These are phyloP conservation scores for Pittosporum tobira DNA, from an alignment of 129 eudicot species.

Conservation along the genomic window DNA sequence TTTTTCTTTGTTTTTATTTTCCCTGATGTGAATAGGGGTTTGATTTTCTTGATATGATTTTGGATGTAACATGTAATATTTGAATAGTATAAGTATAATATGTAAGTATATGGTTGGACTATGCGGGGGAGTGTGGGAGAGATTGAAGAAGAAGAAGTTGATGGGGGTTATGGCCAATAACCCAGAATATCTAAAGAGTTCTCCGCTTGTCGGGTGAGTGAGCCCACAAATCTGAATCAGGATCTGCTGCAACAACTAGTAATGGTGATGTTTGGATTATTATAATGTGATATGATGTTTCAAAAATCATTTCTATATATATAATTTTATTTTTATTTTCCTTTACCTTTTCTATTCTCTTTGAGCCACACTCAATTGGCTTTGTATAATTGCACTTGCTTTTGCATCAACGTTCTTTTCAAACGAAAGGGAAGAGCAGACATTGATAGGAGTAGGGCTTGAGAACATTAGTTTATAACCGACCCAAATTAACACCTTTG, in stretches of 20 bases:
- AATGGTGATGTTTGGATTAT: slow-evolving; percentile 11
- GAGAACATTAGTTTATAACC: no score
- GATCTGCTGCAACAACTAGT: slow-evolving; percentile 39
- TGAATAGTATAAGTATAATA: not conserved
- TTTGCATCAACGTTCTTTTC: slow-evolving; percentile 12
- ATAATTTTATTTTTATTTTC: no score
- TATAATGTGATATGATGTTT: slow-evolving; percentile 6
- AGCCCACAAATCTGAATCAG: slow-evolving; percentile 64
- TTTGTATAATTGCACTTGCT: not conserved
- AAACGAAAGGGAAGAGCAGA: no score
- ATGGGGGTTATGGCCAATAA: slow-evolving; percentile 22
- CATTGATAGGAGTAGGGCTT: no score
- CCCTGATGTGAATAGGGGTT: slow-evolving; percentile 5
- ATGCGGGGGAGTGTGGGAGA: no score
- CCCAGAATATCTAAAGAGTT: slow-evolving; percentile 36
- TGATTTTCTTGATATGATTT: slow-evolving; percentile 3
- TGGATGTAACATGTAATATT: slow-evolving; percentile 16
- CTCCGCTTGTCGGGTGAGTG: slow-evolving; percentile 26
- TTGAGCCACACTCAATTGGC: not conserved
- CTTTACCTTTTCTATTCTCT: slow-evolving; percentile 3
- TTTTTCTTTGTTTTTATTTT: not conserved
- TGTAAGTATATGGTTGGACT: not conserved
- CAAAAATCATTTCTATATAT: slow-evolving; percentile 8
- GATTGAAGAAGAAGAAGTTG: no score
- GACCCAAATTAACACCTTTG: no score